Evolutionary conservation across 1,139 yeast species (phyloP), one percentile per base, ranked within the genome.

Genomic region (Scheffersomyces stambukii): DNA sequence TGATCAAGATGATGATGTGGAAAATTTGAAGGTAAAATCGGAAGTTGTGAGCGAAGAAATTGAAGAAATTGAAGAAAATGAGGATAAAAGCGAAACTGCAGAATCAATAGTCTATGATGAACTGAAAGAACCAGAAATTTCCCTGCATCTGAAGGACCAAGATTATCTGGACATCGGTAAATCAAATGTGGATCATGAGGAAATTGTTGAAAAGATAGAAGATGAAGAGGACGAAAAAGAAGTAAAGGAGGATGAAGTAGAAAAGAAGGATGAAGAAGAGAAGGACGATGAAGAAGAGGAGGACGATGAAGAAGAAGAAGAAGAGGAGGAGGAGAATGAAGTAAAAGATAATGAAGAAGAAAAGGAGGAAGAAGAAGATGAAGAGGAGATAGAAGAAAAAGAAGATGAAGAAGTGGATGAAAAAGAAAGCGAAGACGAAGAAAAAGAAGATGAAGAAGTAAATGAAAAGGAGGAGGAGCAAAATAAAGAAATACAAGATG

Each of bases 1-100:
- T 24, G 33, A 32, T 28, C 31, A 35, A 24, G 32, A 29, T 37
- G 29, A 28, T 23, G 38, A 8, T 8, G 27, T 16, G n/a, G 32
- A 28, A 21, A 16, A 16, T 11, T 13, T 13, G 16, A 21, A 6
- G 8, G 27, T 19, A 6, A 23, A 28, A 14, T 18, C 14, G 4
- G 22, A 24, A 27, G 13, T 12, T 11, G 23, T 16, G 19, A 14
- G 10, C 21, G 32, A 30, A 14, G 37, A 25, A 16, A 25, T 13
- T 11, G 25, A 19, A 12, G 24, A 21, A 9, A 29, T 23, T 15
- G 32, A 27, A 17, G 28, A n/a, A 8, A 5, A n/a, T 6, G 31
- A 16, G 6, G 21, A 19, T n/a, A n/a, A n/a, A n/a, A n/a, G n/a
- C n/a, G n/a, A n/a, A n/a, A n/a, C n/a, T n/a, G n/a, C n/a, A n/a